Conservation (phyloP, 2,329 filamentous ascomycete species). For the Hyphodiscus sp. region DNA sequence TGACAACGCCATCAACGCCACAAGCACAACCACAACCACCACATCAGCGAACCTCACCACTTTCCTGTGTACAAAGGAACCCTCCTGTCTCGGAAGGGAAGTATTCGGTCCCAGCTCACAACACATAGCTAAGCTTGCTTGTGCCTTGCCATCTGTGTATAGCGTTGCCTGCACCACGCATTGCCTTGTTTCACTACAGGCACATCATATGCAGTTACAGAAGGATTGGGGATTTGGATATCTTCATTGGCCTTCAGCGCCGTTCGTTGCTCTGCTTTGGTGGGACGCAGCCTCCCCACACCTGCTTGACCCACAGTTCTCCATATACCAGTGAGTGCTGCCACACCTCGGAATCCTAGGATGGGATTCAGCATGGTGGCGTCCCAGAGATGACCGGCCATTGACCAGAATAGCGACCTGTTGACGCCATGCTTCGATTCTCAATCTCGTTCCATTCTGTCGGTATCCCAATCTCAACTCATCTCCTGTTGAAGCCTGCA, state of each 20-base stretch:
- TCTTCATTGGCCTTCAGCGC: not conserved
- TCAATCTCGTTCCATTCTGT: not conserved
- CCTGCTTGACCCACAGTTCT: not conserved
- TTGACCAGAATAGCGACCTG: slow-evolving; percentile 2
- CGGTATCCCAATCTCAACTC: slow-evolving; percentile 1
- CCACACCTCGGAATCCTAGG: slow-evolving; percentile 11
- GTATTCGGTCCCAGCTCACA: too few relatives aligned
- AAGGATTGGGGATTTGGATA: not conserved
- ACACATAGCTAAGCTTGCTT: not conserved
- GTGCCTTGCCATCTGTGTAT: not conserved
- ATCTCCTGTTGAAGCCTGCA: slow-evolving; percentile 8
- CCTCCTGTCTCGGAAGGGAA: too few relatives aligned
- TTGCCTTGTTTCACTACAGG: not conserved
- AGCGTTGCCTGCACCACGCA: not conserved
- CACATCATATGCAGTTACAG: not conserved
- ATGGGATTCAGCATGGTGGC: slow-evolving; percentile 13
- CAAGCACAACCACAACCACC: not conserved
- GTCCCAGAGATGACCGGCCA: slow-evolving; percentile 9
- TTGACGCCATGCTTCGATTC: not conserved
- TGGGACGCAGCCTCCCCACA: not conserved
- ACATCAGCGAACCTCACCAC: too few relatives aligned
- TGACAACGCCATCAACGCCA: not conserved
- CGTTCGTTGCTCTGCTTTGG: not conserved
- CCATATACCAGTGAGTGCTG: slow-evolving; percentile 12
- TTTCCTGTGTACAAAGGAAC: too few relatives aligned